A percentile compares a stretch with the other conserved stretches of the same genome.
Conservation (phyloP, 352 stramenopile genomes). For the Aphanomyces cochlioides region DNA sequence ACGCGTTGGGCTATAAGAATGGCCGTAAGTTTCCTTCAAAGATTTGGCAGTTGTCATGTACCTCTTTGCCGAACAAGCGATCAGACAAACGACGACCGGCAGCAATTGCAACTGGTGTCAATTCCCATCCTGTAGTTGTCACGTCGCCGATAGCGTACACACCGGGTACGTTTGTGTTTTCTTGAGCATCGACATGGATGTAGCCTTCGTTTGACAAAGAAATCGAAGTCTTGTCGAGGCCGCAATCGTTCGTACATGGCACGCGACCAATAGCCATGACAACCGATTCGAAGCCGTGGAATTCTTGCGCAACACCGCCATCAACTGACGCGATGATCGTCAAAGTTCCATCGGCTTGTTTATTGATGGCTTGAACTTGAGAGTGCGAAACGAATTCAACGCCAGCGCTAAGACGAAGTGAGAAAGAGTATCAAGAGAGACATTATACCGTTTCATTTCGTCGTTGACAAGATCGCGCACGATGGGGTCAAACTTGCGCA, state of each 20-base stretch:
- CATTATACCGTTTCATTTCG: constrained; percentile 55
- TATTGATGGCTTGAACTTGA: constrained; percentile 68
- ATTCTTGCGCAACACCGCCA: constrained; percentile 45
- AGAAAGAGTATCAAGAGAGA: background rate
- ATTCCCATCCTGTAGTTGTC: constrained; percentile 79
- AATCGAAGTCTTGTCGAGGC: constrained; percentile 74
- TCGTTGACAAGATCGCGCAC: constrained; percentile 75
- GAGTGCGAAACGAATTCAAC: constrained; percentile 59
- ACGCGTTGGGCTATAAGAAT: constrained; percentile 42
- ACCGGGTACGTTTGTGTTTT: constrained; percentile 81
- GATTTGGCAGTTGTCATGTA: constrained; percentile 26
- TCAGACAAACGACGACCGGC: constrained; percentile 86
- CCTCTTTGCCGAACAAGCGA: constrained; percentile 85
- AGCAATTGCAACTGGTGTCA: constrained; percentile 88
- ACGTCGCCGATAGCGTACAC: constrained; percentile 93
- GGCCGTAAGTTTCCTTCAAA: too few relatives aligned
- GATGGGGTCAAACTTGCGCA: constrained; percentile 88
- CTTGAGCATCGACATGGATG: constrained; percentile 90
- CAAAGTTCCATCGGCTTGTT: constrained; percentile 81
- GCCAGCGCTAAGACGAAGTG: constrained; percentile 29
- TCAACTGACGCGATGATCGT: constrained; percentile 57
- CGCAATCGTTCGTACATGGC: constrained; percentile 83
- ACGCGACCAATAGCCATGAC: constrained; percentile 81
- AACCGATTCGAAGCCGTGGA: constrained; percentile 52
- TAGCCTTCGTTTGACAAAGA: constrained; percentile 67